Base-by-base conservation (phyloP, 176 grass and related monocot species). In the Tillandsia fasciculata region DNA sequence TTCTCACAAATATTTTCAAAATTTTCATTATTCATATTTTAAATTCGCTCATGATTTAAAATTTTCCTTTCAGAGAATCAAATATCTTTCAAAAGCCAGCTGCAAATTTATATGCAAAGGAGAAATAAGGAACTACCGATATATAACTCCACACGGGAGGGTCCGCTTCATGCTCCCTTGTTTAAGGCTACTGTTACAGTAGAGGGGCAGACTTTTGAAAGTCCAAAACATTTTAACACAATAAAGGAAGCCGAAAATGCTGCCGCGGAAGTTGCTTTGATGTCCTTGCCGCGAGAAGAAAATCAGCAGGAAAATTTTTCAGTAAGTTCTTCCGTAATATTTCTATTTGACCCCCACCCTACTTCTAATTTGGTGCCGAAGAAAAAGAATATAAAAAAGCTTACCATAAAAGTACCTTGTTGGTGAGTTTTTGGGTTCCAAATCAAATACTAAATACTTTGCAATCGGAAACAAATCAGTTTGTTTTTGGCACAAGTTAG, bases 131-230 rank as follows among this genome's bases (percentile, higher is more conserved):
- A 24, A 0, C 27, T 83, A 74, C 92, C 88, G 70, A 74, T 15
- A 0, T 96, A 96, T 73, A 22, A 14, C 50, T 8, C 3, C 51
- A 68, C 81, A 65, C 13, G 64, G 9, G 64, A 69, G 4, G 92
- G 81, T 66, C 53, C 65, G 68, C 47, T 64, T 77, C 85, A 70
- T 69, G 49, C 64, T 64, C 26, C 54, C 64, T 73, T 49, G n/a
- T 96, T 89, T 74, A 96, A 92, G 75, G 80, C 79, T 64, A 59
- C n/a, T 78, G 88, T 96, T 50, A 75, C 67, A 13, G 73, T 96
- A 56, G 86, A 89, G 78, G 92, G 81, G 22, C 67, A 76, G 73
- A 51, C 61, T 50, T 96, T 96, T 67, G 88, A 92, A 78, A 85
- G 83, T 75, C 71, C 79, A 27, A 26, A 68, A 52, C 85, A 56